Conservation (phyloP, 345 rosid genomes). For the Boechera divaricarpa region DNA sequence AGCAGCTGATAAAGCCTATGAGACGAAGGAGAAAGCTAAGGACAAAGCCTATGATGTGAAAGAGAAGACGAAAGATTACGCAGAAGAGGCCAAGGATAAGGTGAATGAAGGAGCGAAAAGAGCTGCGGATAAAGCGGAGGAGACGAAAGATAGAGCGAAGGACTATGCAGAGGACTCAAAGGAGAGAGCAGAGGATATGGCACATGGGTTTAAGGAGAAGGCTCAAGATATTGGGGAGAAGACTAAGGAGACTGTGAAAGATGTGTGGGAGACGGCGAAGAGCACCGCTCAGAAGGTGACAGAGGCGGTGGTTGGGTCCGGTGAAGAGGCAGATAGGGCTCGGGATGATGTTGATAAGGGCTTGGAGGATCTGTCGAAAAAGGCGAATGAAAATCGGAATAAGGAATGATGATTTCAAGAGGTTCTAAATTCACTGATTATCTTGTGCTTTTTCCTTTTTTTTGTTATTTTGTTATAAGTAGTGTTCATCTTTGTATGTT, state of each 20-base stretch:
- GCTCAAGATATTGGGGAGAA: conserved; percentile 45
- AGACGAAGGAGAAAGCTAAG: conserved; percentile 19
- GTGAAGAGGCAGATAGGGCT: conserved; percentile 40
- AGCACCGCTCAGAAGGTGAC: conserved; percentile 46
- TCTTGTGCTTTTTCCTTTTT: background rate
- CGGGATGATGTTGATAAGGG: conserved; percentile 39
- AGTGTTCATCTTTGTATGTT: too few relatives aligned
- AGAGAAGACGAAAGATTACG: conserved; percentile 15
- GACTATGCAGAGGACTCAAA: conserved; percentile 34
- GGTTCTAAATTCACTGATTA: conserved; percentile 17
- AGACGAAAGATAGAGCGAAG: conserved; percentile 26
- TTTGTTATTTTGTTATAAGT: too few relatives aligned
- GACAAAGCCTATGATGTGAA: conserved; percentile 29
- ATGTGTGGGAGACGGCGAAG: conserved; percentile 44
- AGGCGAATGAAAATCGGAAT: conserved; percentile 3
- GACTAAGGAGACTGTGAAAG: conserved; percentile 47
- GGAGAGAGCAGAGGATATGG: conserved; percentile 39
- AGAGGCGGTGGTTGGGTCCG: conserved; percentile 43
- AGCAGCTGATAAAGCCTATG: conserved; percentile 37
- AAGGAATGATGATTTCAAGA: conserved; percentile 37
- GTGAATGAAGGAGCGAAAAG: conserved; percentile 38
- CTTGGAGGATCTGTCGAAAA: conserved; percentile 39
- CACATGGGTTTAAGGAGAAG: conserved; percentile 42
- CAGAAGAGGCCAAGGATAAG: conserved; percentile 2
- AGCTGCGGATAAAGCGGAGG: conserved; percentile 33